A percentile compares a stretch with the other conserved stretches of the same genome.
phyloP scores from a whole-genome alignment of 2,329 filamentous ascomycete genomes.

The Aphanoascus verrucosus region DNA sequence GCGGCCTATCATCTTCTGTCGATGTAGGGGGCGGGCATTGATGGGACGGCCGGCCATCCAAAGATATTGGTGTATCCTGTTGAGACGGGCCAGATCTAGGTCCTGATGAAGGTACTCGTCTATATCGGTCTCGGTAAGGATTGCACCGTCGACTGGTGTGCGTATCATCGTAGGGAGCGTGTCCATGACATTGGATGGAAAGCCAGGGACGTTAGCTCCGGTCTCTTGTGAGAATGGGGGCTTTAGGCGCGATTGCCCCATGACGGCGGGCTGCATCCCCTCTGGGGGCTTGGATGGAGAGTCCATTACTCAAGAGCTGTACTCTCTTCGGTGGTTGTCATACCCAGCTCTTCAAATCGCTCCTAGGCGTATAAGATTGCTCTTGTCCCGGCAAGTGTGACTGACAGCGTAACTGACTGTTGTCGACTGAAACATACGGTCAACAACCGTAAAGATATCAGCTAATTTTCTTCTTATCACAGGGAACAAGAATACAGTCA shows the following conservation, averaged over 20 bases:
- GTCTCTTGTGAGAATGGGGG: constrained; percentile 4
- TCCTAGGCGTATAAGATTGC: too few species aligned
- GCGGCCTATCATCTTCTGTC: constrained; percentile 17
- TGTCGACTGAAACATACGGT: too few species aligned
- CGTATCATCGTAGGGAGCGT: constrained; percentile 13
- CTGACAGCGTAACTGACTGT: too few species aligned
- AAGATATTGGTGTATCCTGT: constrained; percentile 20
- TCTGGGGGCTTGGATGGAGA: neutral
- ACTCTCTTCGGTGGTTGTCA: neutral
- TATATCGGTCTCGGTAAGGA: constrained; percentile 12
- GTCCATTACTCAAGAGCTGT: neutral
- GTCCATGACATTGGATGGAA: neutral
- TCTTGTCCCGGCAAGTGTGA: too few species aligned
- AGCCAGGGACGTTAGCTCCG: neutral
- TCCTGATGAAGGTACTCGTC: constrained; percentile 10
- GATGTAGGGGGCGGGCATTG: constrained; percentile 21
- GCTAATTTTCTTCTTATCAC: too few species aligned
- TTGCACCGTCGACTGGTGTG: constrained; percentile 1
- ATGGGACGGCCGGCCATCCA: constrained; percentile 22
- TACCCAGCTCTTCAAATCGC: too few species aligned
- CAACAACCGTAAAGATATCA: too few species aligned
- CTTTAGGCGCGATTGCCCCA: neutral
- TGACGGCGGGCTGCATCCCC: neutral
- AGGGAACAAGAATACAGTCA: too few species aligned
- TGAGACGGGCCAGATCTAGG: constrained; percentile 16